Percentiles rank a stretch among this genome's conserved stretches.
Evolutionary conservation across 257 asterid genomes (phyloP).

Genomic region (Capsicum baccatum): DNA sequence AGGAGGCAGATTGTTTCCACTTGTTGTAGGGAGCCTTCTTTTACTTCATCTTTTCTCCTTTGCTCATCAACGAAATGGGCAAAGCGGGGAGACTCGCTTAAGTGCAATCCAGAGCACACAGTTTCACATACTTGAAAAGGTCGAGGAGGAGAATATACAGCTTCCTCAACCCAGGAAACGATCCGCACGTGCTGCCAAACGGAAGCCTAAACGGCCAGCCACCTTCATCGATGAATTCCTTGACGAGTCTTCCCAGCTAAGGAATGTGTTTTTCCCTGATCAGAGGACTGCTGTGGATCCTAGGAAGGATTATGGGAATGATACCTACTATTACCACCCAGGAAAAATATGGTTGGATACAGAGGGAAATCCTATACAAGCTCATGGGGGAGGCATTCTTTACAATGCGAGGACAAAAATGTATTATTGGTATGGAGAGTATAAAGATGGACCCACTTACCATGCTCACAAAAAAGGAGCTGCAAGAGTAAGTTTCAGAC

Average conservation of each 20-base stretch:
- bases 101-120: conserved; percentile 40
- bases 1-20: conserved; percentile 66
- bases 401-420: conserved; percentile 66
- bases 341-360: conserved; percentile 94
- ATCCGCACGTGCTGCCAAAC: conserved; percentile 84
- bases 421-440: conserved; percentile 98
- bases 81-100: conserved; percentile 38
- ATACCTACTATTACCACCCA: conserved; percentile 64
- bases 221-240: conserved; percentile 85
- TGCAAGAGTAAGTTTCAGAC: conserved; percentile 72
- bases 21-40: conserved; percentile 60
- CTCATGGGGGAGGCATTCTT: conserved; percentile 94
- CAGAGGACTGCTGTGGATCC: conserved; percentile 67
- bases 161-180: conserved; percentile 78
- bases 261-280: conserved; percentile 78
- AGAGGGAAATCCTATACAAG: conserved; percentile 91
- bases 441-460: conserved; percentile 94
- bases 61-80: conserved; percentile 44
- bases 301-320: conserved; percentile 52
- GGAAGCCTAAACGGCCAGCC: conserved; percentile 70
- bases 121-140: conserved; percentile 64
- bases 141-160: conserved; percentile 80
- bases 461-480: conserved; percentile 92
- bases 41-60: conserved; percentile 64
- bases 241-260: conserved; percentile 80